These are phyloP conservation scores for Suhomyces sp. DNA, from an alignment of 805 yeast species.

Conservation along the genomic window DNA sequence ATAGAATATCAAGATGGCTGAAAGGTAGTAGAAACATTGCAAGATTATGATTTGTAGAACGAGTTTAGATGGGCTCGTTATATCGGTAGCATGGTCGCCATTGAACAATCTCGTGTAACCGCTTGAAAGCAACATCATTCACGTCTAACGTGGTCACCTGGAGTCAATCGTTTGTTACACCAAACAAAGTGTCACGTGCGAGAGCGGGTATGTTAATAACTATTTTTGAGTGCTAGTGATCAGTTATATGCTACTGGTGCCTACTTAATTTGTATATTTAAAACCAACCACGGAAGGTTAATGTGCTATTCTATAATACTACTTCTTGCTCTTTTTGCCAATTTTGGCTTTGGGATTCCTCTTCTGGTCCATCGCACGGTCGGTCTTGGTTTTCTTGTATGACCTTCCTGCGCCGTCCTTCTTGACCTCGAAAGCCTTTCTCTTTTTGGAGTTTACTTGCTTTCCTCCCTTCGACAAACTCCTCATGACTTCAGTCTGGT, in stretches of 20 bases:
- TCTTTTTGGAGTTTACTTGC: constrained; percentile 61
- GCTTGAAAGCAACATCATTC: constrained; percentile 8
- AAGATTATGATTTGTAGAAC: constrained; percentile 71
- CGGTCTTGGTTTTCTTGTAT: constrained; percentile 78
- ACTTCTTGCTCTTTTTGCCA: constrained; percentile 7
- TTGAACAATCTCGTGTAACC: constrained; percentile 28
- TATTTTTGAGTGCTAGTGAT: too few relatives aligned
- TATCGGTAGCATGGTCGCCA: constrained; percentile 22
- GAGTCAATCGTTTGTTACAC: background rate
- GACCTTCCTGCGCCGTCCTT: constrained; percentile 52
- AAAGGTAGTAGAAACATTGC: constrained; percentile 73
- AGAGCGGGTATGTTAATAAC: too few relatives aligned
- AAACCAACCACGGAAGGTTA: background rate
- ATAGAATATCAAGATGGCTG: constrained; percentile 66
- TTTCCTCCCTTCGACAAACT: constrained; percentile 49
- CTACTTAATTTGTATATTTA: too few relatives aligned
- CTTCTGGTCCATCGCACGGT: constrained; percentile 55
- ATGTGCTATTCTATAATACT: background rate
- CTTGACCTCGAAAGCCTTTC: constrained; percentile 63
- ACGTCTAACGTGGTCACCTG: background rate
- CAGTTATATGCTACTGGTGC: too few relatives aligned
- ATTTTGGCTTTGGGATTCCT: constrained; percentile 20
- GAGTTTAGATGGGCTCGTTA: constrained; percentile 32
- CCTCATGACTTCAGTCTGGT: constrained; percentile 31
- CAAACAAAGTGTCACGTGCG: background rate